Conservation (phyloP, 805 yeast species). For the Starmerella sp. region DNA sequence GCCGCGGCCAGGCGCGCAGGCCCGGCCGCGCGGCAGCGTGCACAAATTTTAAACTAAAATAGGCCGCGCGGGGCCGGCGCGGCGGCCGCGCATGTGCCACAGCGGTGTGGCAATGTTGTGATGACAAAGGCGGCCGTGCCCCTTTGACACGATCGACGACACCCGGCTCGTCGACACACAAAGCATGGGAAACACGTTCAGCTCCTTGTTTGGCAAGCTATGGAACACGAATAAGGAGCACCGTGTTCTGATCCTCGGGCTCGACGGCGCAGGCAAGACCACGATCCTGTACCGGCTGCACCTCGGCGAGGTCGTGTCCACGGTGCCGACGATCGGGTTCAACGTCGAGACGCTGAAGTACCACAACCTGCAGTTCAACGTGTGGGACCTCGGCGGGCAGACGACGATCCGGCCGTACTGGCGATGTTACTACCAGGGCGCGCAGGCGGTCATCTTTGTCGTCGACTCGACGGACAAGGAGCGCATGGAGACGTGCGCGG, state of each 20-base stretch:
- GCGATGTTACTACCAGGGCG: conserved; percentile 84
- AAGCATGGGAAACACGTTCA: conserved; percentile 64
- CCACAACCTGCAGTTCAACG: conserved; percentile 80
- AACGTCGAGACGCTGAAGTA: conserved; percentile 86
- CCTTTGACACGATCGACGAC: not conserved
- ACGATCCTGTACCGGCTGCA: conserved; percentile 85
- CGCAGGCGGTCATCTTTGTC: conserved; percentile 89
- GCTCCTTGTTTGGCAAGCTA: conserved; percentile 70
- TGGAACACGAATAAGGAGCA: conserved; percentile 90
- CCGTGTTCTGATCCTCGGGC: conserved; percentile 77
- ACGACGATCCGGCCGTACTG: conserved; percentile 92
- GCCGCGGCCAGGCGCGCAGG: no score
- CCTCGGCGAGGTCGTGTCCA: conserved; percentile 70
- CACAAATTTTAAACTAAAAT: no score
- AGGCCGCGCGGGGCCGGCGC: no score
- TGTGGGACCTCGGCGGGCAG: conserved; percentile 98
- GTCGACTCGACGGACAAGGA: conserved; percentile 95
- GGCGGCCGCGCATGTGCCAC: not conserved
- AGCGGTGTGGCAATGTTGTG: not conserved
- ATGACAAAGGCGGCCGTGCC: not conserved
- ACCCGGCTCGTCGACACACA: not conserved
- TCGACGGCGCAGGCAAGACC: conserved; percentile 97
- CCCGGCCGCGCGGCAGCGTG: no score
- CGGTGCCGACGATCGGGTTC: conserved; percentile 80
- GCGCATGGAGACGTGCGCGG: conserved; percentile 72